A percentile compares a stretch with the other conserved stretches of the same genome.
These are phyloP conservation scores for Cercospora janseana DNA, from an alignment of 2,329 filamentous ascomycete genomes.

Conservation along the genomic window DNA sequence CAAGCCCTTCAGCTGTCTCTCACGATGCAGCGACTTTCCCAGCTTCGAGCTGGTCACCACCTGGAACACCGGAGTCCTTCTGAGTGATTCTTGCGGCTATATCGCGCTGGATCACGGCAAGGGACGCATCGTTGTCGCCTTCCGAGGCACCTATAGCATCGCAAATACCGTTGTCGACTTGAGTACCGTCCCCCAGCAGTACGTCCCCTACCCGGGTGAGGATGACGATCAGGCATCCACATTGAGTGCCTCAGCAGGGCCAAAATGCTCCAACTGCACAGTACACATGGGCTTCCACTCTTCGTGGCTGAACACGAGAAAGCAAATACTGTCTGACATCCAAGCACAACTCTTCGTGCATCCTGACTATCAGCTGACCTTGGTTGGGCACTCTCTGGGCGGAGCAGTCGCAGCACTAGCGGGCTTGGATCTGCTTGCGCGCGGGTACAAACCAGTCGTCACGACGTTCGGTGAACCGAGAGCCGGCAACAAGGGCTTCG, in stretches of 20 bases:
- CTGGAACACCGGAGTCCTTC: conserved; percentile 84
- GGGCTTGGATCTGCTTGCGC: conserved; percentile 72
- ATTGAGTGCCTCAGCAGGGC: conserved; percentile 36
- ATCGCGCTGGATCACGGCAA: conserved; percentile 76
- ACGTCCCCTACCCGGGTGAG: conserved; percentile 74
- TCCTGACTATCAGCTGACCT: conserved; percentile 68
- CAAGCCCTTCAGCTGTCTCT: conserved; percentile 80
- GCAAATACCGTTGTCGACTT: conserved; percentile 88
- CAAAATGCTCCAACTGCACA: conserved; percentile 78
- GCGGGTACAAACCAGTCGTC: conserved; percentile 72
- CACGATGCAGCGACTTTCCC: conserved; percentile 80
- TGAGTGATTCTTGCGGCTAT: conserved; percentile 92
- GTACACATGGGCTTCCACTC: conserved; percentile 87
- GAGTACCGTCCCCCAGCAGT: conserved; percentile 83
- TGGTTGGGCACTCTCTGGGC: conserved; percentile 89
- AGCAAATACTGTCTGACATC: conserved; percentile 66
- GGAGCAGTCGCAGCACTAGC: conserved; percentile 89
- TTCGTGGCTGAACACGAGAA: conserved; percentile 76
- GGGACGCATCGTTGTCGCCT: conserved; percentile 76
- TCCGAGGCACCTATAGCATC: conserved; percentile 91
- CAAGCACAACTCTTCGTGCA: conserved; percentile 58
- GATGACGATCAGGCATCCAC: conserved; percentile 38
- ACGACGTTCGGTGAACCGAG: conserved; percentile 92
- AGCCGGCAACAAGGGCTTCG: conserved; percentile 56
- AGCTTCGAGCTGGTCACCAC: conserved; percentile 74